Evolutionary conservation across 805 yeast species (phyloP).

Genomic region (Brettanomyces bruxellensis): DNA sequence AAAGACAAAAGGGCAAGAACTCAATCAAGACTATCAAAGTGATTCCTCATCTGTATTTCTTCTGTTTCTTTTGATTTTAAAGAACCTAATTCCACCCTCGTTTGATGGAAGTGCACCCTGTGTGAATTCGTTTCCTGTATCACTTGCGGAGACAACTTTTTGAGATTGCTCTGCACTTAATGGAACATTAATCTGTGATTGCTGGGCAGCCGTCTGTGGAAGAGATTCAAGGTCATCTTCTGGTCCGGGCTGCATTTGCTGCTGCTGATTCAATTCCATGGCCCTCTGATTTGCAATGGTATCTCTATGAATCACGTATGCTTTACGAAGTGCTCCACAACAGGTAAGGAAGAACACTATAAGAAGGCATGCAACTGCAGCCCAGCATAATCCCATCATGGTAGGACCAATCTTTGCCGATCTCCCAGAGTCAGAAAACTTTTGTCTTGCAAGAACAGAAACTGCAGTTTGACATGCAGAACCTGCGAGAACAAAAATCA

Average conservation of each 20-base stretch:
- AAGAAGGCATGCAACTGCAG: conserved; percentile 46
- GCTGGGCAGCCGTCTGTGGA: neutral
- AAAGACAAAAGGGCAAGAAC: neutral
- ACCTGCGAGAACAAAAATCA: conserved; percentile 50
- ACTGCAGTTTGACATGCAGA: conserved; percentile 71
- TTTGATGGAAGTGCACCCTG: conserved; percentile 22
- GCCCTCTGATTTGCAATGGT: conserved; percentile 1
- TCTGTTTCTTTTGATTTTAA: conserved; percentile 56
- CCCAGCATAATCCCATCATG: conserved; percentile 62
- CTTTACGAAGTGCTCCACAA: conserved; percentile 37
- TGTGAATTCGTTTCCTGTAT: conserved; percentile 15
- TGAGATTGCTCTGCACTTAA: conserved; percentile 8
- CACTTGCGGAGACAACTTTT: neutral
- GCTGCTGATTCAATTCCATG: conserved; percentile 4
- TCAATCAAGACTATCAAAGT: conserved; percentile 1
- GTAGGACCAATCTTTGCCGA: conserved; percentile 45
- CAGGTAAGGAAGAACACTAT: conserved; percentile 45
- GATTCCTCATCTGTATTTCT: conserved; percentile 33
- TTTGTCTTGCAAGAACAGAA: conserved; percentile 62
- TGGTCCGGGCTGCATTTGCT: conserved; percentile 8
- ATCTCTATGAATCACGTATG: conserved; percentile 43
- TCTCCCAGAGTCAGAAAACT: conserved; percentile 43
- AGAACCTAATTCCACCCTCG: conserved; percentile 64
- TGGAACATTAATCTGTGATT: conserved; percentile 6
- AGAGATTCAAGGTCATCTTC: conserved; percentile 4